These are phyloP conservation scores for Hypericum androsaemum DNA, from an alignment of 345 rosid genomes.

Conservation along the genomic window DNA sequence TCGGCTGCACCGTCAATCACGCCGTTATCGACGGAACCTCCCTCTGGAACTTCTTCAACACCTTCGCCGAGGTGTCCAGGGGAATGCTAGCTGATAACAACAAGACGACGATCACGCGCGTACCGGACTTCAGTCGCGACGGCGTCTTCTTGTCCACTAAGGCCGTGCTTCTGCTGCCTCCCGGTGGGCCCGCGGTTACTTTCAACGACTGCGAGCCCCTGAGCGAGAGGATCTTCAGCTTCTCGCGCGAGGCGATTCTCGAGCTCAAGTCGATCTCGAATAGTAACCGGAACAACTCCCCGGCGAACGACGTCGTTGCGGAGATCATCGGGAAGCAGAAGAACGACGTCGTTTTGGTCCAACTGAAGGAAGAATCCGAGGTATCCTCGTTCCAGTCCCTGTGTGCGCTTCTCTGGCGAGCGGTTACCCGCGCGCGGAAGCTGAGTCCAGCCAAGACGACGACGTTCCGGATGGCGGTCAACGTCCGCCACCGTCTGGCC, in stretches of 20 bases:
- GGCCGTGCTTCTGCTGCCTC: conserved; percentile 55
- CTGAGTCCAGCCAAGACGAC: conserved; percentile 40
- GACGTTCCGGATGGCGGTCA: conserved; percentile 38
- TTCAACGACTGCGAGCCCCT: conserved; percentile 58
- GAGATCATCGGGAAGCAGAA: conserved; percentile 62
- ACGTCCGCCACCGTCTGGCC: conserved; percentile 53
- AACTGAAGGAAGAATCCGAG: conserved; percentile 29
- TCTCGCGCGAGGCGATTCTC: conserved; percentile 52
- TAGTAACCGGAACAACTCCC: conserved; percentile 8
- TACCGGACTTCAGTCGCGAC: conserved; percentile 58
- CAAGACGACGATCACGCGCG: conserved; percentile 22
- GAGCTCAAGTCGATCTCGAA: conserved; percentile 59
- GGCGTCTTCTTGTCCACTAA: conserved; percentile 44
- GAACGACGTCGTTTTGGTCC: conserved; percentile 42
- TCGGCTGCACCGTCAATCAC: conserved; percentile 69
- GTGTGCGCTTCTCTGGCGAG: conserved; percentile 64
- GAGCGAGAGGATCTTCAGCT: conserved; percentile 78
- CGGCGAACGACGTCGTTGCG: conserved; percentile 26
- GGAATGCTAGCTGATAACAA: conserved; percentile 12
- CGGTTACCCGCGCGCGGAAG: conserved; percentile 81
- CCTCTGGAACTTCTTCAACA: conserved; percentile 87
- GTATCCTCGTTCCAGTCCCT: conserved; percentile 89
- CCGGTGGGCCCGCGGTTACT: conserved; percentile 65
- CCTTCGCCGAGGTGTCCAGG: conserved; percentile 62
- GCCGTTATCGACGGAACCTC: conserved; percentile 85